Conservation (phyloP, 352 stramenopile genomes). For the Phytophthora brassicae region DNA sequence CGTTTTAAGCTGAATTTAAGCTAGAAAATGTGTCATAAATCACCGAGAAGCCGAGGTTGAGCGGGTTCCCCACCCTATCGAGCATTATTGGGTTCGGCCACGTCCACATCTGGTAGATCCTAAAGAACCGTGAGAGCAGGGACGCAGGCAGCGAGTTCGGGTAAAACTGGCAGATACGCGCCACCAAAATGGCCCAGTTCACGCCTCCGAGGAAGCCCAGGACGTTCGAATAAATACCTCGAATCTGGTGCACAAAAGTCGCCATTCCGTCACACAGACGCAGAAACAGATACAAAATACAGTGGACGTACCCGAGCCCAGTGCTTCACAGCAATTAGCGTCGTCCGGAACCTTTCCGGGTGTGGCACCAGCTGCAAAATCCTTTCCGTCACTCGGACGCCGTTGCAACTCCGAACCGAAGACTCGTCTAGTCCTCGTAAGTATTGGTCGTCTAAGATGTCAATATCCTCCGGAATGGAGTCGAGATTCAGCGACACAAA, state of each 20-base stretch:
- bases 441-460: slow-evolving; percentile 81
- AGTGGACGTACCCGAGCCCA: slow-evolving; percentile 70
- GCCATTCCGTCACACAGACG: slow-evolving; percentile 7
- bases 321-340: slow-evolving; percentile 91
- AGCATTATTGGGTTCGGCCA: slow-evolving; percentile 96
- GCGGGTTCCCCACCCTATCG: slow-evolving; percentile 48
- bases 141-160: slow-evolving; percentile 80
- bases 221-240: slow-evolving; percentile 99
- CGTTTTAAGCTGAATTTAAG: too few relatives aligned
- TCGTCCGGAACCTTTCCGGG: slow-evolving; percentile 84
- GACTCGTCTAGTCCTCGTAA: slow-evolving; percentile 91
- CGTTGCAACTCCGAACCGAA: slow-evolving; percentile 93
- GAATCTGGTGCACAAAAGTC: slow-evolving; percentile 46
- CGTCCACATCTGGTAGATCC: slow-evolving; percentile 93
- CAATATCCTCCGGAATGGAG: slow-evolving; percentile 58
- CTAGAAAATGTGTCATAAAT: slow-evolving; percentile 28
- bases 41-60: slow-evolving; percentile 65
- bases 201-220: slow-evolving; percentile 98
- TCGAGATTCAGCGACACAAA: slow-evolving; percentile 86
- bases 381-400: slow-evolving; percentile 94
- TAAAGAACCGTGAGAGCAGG: slow-evolving; percentile 95
- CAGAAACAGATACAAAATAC: not conserved
- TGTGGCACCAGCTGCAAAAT: slow-evolving; percentile 92
- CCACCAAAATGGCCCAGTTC: slow-evolving; percentile 98
- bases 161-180: slow-evolving; percentile 93